Percentiles rank a stretch among this genome's conserved stretches.
These are phyloP conservation scores for Russula olivacea DNA, from an alignment of 768 basidiomycete genomes.

Conservation along the genomic window DNA sequence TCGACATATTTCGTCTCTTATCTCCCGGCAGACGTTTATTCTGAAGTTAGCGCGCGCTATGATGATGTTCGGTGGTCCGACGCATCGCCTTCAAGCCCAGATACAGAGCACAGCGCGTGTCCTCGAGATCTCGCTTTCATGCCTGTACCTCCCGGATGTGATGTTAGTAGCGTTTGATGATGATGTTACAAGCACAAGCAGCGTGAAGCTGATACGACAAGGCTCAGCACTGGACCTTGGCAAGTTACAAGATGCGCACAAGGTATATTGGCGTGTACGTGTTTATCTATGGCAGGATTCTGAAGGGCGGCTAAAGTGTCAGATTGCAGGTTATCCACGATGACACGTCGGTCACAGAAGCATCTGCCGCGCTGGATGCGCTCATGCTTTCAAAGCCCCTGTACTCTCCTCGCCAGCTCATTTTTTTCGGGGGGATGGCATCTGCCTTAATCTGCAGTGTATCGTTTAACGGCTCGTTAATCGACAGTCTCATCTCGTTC, in stretches of 20 bases:
- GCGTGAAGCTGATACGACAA: constrained; percentile 74
- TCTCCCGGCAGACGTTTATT: constrained; percentile 78
- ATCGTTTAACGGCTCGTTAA: constrained; percentile 68
- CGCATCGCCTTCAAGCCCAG: constrained; percentile 77
- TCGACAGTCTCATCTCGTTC: constrained; percentile 66
- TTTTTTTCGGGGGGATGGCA: constrained; percentile 72
- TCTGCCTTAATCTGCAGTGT: constrained; percentile 68
- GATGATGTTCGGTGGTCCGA: constrained; percentile 86
- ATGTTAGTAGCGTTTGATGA: constrained; percentile 84
- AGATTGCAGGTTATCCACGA: constrained; percentile 74
- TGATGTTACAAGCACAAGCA: constrained; percentile 68
- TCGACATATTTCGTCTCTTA: constrained; percentile 75
- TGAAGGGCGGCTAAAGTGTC: neutral
- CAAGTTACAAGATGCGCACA: constrained; percentile 66
- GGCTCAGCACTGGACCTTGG: constrained; percentile 65
- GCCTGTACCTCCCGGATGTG: constrained; percentile 70
- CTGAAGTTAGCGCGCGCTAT: constrained; percentile 77
- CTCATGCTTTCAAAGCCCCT: constrained; percentile 64
- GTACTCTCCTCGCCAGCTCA: constrained; percentile 54
- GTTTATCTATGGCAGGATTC: neutral
- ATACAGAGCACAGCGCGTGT: constrained; percentile 74
- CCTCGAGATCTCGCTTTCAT: constrained; percentile 66
- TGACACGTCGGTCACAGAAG: constrained; percentile 65
- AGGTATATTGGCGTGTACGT: constrained; percentile 67
- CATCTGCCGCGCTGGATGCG: constrained; percentile 59